phyloP scores from a whole-genome alignment of 768 basidiomycete genomes.

The Mycena vitilis region DNA sequence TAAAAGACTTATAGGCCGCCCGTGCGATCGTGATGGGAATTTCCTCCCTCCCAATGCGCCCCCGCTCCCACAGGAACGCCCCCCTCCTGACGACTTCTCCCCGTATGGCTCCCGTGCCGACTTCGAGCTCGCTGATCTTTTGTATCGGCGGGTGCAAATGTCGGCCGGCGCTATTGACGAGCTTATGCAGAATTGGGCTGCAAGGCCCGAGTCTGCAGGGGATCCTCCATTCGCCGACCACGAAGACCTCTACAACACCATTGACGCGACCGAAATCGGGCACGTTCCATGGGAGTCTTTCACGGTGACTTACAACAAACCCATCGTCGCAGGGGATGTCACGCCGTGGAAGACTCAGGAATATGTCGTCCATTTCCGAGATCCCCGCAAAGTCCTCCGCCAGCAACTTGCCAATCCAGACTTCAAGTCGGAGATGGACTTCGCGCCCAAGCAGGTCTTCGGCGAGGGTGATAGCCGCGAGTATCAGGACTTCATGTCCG shows the following conservation, averaged over 20 bases:
- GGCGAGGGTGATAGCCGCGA: constrained; percentile 25
- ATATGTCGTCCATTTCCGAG: constrained; percentile 40
- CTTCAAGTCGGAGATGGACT: constrained; percentile 42
- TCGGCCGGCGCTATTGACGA: constrained; percentile 22
- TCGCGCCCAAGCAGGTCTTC: constrained; percentile 34
- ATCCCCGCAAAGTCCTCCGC: constrained; percentile 35
- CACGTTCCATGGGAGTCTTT: constrained; percentile 26
- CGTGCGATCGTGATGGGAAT: constrained; percentile 17
- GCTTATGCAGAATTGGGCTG: constrained; percentile 31
- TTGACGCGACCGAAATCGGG: constrained; percentile 16
- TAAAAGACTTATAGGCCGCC: constrained; percentile 1
- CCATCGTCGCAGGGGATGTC: constrained; percentile 1
- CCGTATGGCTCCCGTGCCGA: background rate
- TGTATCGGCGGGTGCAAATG: constrained; percentile 26
- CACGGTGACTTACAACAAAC: constrained; percentile 1
- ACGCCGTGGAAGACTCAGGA: constrained; percentile 35
- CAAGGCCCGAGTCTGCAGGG: constrained; percentile 8
- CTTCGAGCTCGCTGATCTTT: constrained; percentile 29
- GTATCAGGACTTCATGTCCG: constrained; percentile 38
- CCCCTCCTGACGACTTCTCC: constrained; percentile 2
- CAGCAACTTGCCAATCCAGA: constrained; percentile 41
- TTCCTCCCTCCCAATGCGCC: background rate
- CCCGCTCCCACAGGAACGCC: background rate
- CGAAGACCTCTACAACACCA: constrained; percentile 20
- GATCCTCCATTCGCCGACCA: constrained; percentile 26